phyloP scores from a whole-genome alignment of 164 flowering plant species.

The Cinnamomum chago region DNA sequence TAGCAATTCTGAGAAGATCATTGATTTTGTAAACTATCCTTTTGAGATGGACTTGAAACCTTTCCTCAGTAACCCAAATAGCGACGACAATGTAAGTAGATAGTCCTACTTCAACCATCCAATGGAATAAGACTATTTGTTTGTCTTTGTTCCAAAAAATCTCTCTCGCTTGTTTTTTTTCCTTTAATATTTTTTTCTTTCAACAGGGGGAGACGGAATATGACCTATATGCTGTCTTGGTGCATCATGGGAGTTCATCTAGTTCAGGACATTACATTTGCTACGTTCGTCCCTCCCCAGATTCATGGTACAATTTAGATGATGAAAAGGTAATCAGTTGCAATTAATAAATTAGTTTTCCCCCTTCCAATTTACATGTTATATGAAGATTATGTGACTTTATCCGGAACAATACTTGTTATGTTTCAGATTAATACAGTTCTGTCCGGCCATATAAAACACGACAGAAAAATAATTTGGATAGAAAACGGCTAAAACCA shows the following conservation, averaged over 20 bases:
- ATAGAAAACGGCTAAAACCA: too few relatives aligned
- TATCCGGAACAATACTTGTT: background rate
- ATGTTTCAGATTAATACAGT: background rate
- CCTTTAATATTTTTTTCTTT: background rate
- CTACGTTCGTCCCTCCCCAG: slow-evolving; percentile 61
- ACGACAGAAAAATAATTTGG: background rate
- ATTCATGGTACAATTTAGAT: slow-evolving; percentile 69
- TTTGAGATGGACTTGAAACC: slow-evolving; percentile 68
- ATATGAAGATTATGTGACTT: background rate
- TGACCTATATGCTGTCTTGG: slow-evolving; percentile 80
- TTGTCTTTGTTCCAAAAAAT: background rate
- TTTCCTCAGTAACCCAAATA: slow-evolving; percentile 29
- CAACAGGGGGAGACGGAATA: slow-evolving; percentile 52
- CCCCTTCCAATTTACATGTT: background rate
- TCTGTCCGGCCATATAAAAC: background rate
- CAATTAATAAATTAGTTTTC: background rate
- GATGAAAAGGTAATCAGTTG: slow-evolving; percentile 58
- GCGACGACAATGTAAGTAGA: slow-evolving; percentile 42
- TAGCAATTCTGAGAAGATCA: slow-evolving; percentile 71
- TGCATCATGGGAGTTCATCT: slow-evolving; percentile 53
- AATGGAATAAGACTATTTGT: background rate
- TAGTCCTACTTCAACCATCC: background rate
- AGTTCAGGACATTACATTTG: slow-evolving; percentile 77
- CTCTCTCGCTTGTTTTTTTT: background rate
- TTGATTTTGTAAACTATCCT: slow-evolving; percentile 61